Base-by-base conservation (phyloP, 192 early-diverging fungal species). In the Coemansia sp. region DNA sequence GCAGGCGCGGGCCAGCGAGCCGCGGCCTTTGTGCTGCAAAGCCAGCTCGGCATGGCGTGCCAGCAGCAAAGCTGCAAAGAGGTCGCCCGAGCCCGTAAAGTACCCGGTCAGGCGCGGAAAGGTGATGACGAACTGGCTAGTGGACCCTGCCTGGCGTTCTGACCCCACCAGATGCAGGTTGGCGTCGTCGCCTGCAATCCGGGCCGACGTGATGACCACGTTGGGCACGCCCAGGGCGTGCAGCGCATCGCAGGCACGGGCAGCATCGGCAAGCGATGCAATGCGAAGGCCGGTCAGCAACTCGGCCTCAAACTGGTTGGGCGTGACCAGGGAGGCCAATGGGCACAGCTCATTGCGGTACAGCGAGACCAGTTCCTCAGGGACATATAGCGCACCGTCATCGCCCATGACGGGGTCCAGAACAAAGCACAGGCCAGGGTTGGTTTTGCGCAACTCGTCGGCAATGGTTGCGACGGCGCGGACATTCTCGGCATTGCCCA, bases 31-130 rank as follows among this genome's bases (percentile, higher is more conserved):
- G 29, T 20, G 38, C 32, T 29, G 18, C 17, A 39, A 26, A 2
- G 68, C 43, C 16, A 69, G 51, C 20, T 77, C 68, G 2, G 78
- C 69, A 21, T 84, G 50, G 35, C 82, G 53, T 7, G 87, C 90
- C 20, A 86, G 54, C 8, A 85, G 44, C 14, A 94, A 46, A 0
- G 89, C 85, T 1, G 89, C 77, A 47, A 91, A 90, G 13, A 97
- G 45, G 53, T 97, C 94, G 36, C 94, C 94, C 0, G 94, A 88
- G n/a, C 94, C 94, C 1, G 89, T 92, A 58, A 92, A 97, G 41
- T 81, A 82, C 1, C 82, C 89, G 2, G 67, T 47, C 22, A 88
- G 81, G 8, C 81, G 79, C 7, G 87, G 86, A 47, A 93, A 92
- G 5, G 72, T 48, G 39, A 97, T 89, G 5, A 60, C 50, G 56